phyloP scores from a whole-genome alignment of 2,329 filamentous ascomycete genomes.

The Clonostachys solani region DNA sequence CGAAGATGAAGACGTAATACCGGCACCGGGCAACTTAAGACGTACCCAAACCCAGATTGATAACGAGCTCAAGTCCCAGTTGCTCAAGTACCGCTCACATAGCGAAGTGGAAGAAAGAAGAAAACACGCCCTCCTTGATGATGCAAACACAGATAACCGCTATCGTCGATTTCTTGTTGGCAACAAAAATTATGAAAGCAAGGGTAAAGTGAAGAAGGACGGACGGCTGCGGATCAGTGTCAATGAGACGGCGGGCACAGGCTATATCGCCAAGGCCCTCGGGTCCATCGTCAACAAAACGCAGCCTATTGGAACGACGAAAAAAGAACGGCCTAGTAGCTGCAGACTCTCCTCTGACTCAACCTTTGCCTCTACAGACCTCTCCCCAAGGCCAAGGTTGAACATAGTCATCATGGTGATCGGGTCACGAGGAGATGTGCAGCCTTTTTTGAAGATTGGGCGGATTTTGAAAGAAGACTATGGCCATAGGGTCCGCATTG shows the following conservation, averaged over 20 bases:
- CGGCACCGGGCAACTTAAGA: not conserved
- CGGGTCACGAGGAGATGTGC: conserved; percentile 74
- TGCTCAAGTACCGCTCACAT: not conserved
- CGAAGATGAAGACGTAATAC: not conserved
- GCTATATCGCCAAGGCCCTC: conserved; percentile 70
- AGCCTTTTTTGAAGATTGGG: conserved; percentile 74
- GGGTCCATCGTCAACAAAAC: conserved; percentile 53
- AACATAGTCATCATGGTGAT: conserved; percentile 86
- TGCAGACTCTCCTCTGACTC: conserved; percentile 7
- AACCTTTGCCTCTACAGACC: conserved; percentile 20
- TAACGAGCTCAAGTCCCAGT: not conserved
- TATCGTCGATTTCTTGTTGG: conserved; percentile 45
- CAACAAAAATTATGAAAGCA: conserved; percentile 62
- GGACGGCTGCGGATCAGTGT: conserved; percentile 69
- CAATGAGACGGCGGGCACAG: conserved; percentile 64
- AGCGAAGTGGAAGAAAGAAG: not conserved
- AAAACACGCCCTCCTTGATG: not conserved
- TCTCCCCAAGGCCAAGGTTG: conserved; percentile 42
- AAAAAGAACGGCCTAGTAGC: not conserved
- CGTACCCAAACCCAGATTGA: not conserved
- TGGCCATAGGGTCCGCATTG: conserved; percentile 72
- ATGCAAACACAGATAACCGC: conserved; percentile 14
- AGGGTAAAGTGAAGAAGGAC: conserved; percentile 62
- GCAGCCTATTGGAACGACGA: conserved; percentile 3
- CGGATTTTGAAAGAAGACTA: conserved; percentile 67